Base-by-base conservation (phyloP, 306 rosid species). In the Cicer arietinum region DNA sequence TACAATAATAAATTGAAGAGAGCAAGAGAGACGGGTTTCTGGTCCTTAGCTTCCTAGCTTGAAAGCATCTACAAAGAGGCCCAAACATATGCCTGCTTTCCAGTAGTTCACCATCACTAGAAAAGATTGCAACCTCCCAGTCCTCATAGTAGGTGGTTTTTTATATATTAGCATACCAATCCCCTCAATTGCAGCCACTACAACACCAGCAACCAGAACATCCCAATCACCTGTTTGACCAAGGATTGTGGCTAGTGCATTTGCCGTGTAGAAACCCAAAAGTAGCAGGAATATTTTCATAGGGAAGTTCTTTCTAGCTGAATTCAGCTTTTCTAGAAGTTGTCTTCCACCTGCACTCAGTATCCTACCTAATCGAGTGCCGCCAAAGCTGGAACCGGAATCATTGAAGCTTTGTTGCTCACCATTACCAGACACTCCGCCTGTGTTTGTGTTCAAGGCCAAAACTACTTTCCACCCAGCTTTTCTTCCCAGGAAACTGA, bases 141-240 rank as follows among this genome's bases (percentile, higher is more conserved):
- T 83, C 16, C 90, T 83, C 65, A 52, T 53, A 30, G 90, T 69
- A 30, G 90, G 83, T 39, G 89, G 88, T 75, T 83, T 94, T 88
- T 65, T 85, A 69, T 94, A 94, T 93, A 90, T 84, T 16, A 94
- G 95, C 88, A 90, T 81, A 35, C 99, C 99, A 47, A 94, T 94
- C 58, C 99, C 96, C 82, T 94, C 99, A 46, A 94, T 88, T 81
- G 92, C 96, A 52, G 97, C 92, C 68, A 94, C 99, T 64, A 92
- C 99, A 22, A 94, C 71, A 39, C 99, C 99, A 2, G 99, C 99
- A 71, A 92, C 99, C 79, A 92, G 83, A 78, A 94, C 97, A 75
- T 94, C 97, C 99, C 99, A 94, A 63, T 92, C 98, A 37, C 97
- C 98, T 0, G 98, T 94, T 83, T 94, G 98, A 45, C 98, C 98